These are phyloP conservation scores for Russula sp. DNA, from an alignment of 768 basidiomycete genomes.

Conservation along the genomic window DNA sequence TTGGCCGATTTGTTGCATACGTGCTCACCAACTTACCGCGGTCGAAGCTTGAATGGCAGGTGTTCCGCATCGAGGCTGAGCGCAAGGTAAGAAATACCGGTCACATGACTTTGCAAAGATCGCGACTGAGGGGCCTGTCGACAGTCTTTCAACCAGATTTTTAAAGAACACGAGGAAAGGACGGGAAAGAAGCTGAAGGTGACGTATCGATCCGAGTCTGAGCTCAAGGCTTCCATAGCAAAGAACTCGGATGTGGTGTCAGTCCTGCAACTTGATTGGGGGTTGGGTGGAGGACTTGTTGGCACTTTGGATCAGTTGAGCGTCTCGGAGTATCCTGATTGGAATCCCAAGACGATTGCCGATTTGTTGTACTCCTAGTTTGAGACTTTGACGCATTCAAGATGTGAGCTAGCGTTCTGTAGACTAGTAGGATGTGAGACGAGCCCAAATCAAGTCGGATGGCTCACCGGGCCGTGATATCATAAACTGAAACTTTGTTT, in stretches of 20 bases:
- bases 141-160: constrained; percentile 22
- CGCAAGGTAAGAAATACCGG: constrained; percentile 12
- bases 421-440: too few relatives aligned
- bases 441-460: background rate
- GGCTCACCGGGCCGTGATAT: background rate
- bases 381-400: background rate
- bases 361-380: constrained; percentile 1
- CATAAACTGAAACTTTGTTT: too few relatives aligned
- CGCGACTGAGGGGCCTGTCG: background rate
- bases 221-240: constrained; percentile 13
- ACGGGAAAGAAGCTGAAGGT: constrained; percentile 20
- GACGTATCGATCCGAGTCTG: constrained; percentile 2
- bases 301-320: constrained; percentile 5
- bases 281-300: constrained; percentile 10
- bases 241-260: constrained; percentile 2
- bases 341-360: constrained; percentile 17
- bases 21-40: constrained; percentile 16
- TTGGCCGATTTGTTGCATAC: constrained; percentile 21
- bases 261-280: constrained; percentile 12
- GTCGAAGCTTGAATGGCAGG: constrained; percentile 11
- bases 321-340: constrained; percentile 17
- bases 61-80: constrained; percentile 20
- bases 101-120: background rate
- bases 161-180: constrained; percentile 12
- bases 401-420: too few relatives aligned